A percentile compares a stretch with the other conserved stretches of the same genome.
phyloP scores from a whole-genome alignment of 306 rosid species.

The Trichosanthes truncata region DNA sequence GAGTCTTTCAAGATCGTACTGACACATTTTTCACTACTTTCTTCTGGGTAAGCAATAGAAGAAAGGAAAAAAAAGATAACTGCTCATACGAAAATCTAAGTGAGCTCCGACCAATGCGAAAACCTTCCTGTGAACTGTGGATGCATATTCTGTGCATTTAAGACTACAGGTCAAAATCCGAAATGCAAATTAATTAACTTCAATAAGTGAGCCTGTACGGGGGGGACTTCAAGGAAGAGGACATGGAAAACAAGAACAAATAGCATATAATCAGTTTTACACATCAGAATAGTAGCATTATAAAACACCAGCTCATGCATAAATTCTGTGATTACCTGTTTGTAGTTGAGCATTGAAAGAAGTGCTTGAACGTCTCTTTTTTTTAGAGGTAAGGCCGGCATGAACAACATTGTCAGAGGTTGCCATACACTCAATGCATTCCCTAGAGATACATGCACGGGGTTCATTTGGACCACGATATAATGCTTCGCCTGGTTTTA shows the following conservation, averaged over 20 bases:
- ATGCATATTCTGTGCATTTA: too few species aligned
- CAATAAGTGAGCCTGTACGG: not conserved
- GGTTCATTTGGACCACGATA: slow-evolving; percentile 31
- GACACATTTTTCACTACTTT: not conserved
- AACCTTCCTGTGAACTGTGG: not conserved
- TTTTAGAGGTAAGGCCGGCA: slow-evolving; percentile 36
- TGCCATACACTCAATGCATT: slow-evolving; percentile 38
- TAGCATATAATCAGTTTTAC: not conserved
- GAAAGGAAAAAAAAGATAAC: too few species aligned
- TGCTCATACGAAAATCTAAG: not conserved
- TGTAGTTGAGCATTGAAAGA: slow-evolving; percentile 30
- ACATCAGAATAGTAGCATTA: not conserved
- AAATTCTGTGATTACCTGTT: slow-evolving; percentile 21
- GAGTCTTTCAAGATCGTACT: not conserved
- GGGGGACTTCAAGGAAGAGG: not conserved
- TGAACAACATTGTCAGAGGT: slow-evolving; percentile 39
- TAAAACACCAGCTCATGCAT: not conserved
- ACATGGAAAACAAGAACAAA: not conserved
- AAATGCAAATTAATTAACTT: not conserved
- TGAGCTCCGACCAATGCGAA: not conserved
- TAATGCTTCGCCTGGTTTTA: slow-evolving; percentile 31
- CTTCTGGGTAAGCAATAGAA: not conserved
- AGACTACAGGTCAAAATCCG: not conserved
- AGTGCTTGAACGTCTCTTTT: slow-evolving; percentile 25
- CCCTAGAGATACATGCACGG: slow-evolving; percentile 32